Evolutionary conservation across 805 yeast species (phyloP).

Genomic region (Maudiozyma saulgeensis): DNA sequence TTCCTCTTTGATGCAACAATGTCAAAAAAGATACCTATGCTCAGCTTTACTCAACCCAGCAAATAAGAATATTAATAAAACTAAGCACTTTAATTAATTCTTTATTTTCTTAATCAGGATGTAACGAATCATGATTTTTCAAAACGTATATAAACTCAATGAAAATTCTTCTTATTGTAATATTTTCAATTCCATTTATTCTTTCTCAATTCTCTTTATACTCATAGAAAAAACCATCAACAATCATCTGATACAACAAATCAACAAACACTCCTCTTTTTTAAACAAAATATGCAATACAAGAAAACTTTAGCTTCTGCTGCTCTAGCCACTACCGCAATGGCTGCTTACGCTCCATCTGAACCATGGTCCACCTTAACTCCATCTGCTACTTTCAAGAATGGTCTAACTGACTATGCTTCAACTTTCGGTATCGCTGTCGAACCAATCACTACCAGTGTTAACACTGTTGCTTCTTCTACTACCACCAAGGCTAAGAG

Average conservation of each 20-base stretch:
- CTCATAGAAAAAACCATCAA: neutral
- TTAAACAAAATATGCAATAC: slow-evolving; percentile 10
- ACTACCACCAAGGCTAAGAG: slow-evolving; percentile 40
- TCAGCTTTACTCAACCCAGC: too few species aligned
- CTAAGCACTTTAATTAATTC: too few species aligned
- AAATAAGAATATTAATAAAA: too few species aligned
- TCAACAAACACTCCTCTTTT: neutral
- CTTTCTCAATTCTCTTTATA: too few species aligned
- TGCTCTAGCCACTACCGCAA: slow-evolving; percentile 19
- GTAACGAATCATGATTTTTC: too few species aligned
- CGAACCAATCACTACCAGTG: slow-evolving; percentile 28
- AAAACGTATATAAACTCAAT: too few species aligned
- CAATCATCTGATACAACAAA: neutral
- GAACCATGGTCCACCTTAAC: slow-evolving; percentile 36
- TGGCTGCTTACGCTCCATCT: slow-evolving; percentile 20
- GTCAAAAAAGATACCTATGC: too few species aligned
- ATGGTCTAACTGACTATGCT: slow-evolving; percentile 30
- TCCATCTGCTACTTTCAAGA: slow-evolving; percentile 29
- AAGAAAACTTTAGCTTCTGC: slow-evolving; percentile 20
- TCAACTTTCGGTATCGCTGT: slow-evolving; percentile 37
- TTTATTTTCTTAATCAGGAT: too few species aligned
- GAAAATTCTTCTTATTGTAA: too few species aligned
- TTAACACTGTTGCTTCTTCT: slow-evolving; percentile 7
- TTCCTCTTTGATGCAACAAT: too few species aligned
- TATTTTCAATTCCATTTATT: too few species aligned